Conservation (phyloP, 2,329 filamentous ascomycete species). For the Alternaria conjuncta region DNA sequence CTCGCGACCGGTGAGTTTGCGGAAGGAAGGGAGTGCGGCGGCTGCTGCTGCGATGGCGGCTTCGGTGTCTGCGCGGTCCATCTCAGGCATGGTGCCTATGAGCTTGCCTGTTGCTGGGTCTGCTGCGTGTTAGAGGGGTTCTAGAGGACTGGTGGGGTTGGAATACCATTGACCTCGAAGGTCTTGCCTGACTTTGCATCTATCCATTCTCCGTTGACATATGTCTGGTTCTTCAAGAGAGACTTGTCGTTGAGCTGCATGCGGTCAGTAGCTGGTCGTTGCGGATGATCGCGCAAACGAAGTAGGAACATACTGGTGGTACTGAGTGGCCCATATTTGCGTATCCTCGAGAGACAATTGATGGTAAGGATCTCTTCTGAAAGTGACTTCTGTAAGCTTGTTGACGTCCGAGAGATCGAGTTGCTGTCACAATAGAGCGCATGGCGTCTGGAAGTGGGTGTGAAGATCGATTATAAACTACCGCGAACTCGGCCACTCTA, state of each 20-base stretch:
- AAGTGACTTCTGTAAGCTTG: conserved; percentile 40
- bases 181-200: conserved; percentile 85
- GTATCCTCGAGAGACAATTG: conserved; percentile 49
- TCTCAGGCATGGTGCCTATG: conserved; percentile 86
- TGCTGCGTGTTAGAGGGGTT: conserved; percentile 36
- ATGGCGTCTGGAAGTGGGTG: conserved; percentile 24
- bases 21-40: conserved; percentile 74
- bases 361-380: conserved; percentile 40
- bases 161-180: conserved; percentile 73
- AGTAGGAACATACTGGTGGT: conserved; percentile 42
- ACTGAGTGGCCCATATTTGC: conserved; percentile 53
- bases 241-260: conserved; percentile 56
- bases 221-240: conserved; percentile 82
- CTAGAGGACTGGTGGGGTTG: not conserved
- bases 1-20: conserved; percentile 74
- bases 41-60: conserved; percentile 83
- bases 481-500: not conserved
- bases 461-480: conserved; percentile 9
- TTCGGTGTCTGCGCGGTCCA: conserved; percentile 77
- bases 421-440: conserved; percentile 42
- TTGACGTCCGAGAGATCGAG: conserved; percentile 41
- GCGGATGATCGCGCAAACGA: not conserved
- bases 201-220: conserved; percentile 94
- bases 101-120: conserved; percentile 83
- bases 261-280: conserved; percentile 18